Base-by-base conservation (phyloP, 768 basidiomycete genomes). In the Phanerochaete carnosa region DNA sequence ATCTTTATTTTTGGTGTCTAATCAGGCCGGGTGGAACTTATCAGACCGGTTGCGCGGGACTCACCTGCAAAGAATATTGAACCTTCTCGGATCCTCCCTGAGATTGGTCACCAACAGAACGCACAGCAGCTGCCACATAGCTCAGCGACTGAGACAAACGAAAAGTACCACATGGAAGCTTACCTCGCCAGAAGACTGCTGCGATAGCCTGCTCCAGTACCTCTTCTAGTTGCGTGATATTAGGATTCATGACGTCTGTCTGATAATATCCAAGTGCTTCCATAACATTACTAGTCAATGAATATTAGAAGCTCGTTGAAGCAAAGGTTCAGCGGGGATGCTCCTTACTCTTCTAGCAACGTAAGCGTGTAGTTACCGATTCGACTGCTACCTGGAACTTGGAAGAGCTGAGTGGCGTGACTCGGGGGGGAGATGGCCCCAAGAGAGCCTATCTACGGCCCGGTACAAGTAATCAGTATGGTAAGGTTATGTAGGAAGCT, bases 151-250 rank as follows among this genome's bases (percentile, higher is more conserved):
- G 9, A 5, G n/a, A 30, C 33, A 22, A 8, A 4, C 33, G 22
- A 33, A 46, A 33, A 35, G 25, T 35, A 46, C 13, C 23, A n/a
- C 30, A 45, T 8, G 30, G 23, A 49, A 25, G 32, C 56, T 33
- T 35, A 62, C 61, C 61, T 33, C 61, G 61, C 61, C 61, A 62
- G 23, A 49, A 58, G 4, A 62, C 57, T 2, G 49, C 50, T 11
- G 61, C 57, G 23, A 62, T 30, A 30, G 61, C 56, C 16, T 62
- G 23, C 26, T 58, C 37, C 7, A 62, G 51, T 11, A 39, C 22
- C 4, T 12, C 22, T 30, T 62, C 56, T 9, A 62, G 37, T 12
- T 51, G 5, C 9, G 35, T 45, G 4, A 62, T 35, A 22, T 23
- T 7, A 12, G 58, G 3, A 15, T 8, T 19, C 3, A 3, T n/a